Conservation (phyloP, 2,329 filamentous ascomycete species). For the Cladosporium sp. region DNA sequence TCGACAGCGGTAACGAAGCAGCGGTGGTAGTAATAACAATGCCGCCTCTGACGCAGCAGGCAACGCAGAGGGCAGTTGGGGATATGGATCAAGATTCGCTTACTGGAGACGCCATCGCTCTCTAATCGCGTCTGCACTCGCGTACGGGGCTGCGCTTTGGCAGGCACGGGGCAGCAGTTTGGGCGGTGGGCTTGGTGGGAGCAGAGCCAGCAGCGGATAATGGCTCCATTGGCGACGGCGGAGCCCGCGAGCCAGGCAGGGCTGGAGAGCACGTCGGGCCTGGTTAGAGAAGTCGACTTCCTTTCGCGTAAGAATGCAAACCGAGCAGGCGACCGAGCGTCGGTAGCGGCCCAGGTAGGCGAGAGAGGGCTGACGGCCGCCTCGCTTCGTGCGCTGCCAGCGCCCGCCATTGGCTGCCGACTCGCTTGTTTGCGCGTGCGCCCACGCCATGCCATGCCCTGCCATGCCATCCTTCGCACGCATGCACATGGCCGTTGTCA, state of each 20-base stretch:
- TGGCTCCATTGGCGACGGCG: slow-evolving; percentile 5
- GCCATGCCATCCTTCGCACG: background rate
- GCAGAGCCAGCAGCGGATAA: background rate
- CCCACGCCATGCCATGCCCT: no score
- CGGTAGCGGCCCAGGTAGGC: slow-evolving; percentile 3
- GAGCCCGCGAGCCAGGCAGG: background rate
- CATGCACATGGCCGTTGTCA: background rate
- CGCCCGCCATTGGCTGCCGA: background rate
- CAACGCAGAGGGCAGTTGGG: background rate
- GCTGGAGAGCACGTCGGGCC: slow-evolving; percentile 2
- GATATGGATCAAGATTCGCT: slow-evolving; percentile 10
- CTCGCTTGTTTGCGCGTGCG: background rate
- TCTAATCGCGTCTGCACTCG: background rate
- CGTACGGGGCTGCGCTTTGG: background rate
- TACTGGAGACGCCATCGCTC: slow-evolving; percentile 10
- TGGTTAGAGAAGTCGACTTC: background rate
- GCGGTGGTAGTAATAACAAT: background rate
- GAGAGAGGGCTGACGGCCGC: slow-evolving; percentile 2
- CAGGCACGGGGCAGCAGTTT: slow-evolving; percentile 7
- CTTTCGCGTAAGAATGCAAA: slow-evolving; percentile 7
- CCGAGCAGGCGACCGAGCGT: background rate
- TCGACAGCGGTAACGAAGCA: background rate
- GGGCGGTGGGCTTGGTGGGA: background rate
- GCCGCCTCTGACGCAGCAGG: background rate
- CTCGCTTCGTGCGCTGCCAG: background rate